Conservation (phyloP, 208 protist species). For the Angomonas ambiguus region DNA sequence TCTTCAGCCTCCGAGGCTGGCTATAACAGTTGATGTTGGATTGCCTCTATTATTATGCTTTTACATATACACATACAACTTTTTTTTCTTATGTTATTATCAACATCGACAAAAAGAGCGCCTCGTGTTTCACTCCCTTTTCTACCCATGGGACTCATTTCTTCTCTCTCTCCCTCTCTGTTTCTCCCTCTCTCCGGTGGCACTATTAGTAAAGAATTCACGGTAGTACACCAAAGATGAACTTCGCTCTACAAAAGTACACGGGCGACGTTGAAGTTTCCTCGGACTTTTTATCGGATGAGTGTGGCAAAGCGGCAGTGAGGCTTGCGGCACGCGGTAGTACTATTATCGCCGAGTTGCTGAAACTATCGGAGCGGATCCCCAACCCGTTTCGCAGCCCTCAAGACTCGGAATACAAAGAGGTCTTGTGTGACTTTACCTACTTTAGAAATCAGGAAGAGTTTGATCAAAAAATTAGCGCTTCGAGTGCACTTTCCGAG, state of each 20-base stretch:
- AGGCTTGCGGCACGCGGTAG: constrained; percentile 88
- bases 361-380: constrained; percentile 89
- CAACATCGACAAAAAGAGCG: too few species aligned
- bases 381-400: constrained; percentile 79
- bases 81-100: constrained; percentile 3
- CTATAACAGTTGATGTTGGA: neutral
- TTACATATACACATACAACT: neutral
- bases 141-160: too few species aligned
- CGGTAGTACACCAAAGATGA: too few species aligned
- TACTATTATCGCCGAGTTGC: constrained; percentile 92
- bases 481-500: constrained; percentile 45
- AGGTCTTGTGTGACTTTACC: constrained; percentile 92
- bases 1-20: neutral
- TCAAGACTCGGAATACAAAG: constrained; percentile 49
- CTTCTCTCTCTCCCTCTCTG: neutral
- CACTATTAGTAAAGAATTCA: too few species aligned
- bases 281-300: constrained; percentile 77
- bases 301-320: constrained; percentile 91
- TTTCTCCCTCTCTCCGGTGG: neutral
- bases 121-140: too few species aligned
- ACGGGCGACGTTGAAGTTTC: constrained; percentile 5
- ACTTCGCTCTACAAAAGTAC: neutral
- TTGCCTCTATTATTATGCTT: neutral
- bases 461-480: constrained; percentile 76
- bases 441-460: constrained; percentile 84